A percentile compares a stretch with the other conserved stretches of the same genome.
Evolutionary conservation across 2,329 filamentous ascomycete genomes (phyloP).

Genomic region (Epichloe glyceriae): DNA sequence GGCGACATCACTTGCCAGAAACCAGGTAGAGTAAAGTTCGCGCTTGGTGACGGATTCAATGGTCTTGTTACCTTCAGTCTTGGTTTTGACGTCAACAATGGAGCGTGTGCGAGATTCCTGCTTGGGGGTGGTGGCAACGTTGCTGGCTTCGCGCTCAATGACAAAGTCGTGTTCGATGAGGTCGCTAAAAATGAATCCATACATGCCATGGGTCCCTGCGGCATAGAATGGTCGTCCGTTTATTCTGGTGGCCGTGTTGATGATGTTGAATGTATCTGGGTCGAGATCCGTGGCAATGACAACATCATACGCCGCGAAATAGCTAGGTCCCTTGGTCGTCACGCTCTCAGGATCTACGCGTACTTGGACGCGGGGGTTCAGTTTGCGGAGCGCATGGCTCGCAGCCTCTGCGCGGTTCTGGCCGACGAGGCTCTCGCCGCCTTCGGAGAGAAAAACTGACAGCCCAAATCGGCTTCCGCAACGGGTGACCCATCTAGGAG

Average conservation of each 20-base stretch:
- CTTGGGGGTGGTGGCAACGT: constrained; percentile 52
- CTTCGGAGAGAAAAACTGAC: constrained; percentile 66
- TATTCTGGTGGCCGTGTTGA: constrained; percentile 78
- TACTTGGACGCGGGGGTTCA: constrained; percentile 81
- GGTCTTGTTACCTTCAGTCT: constrained; percentile 52
- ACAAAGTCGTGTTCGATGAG: constrained; percentile 83
- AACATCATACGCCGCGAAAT: constrained; percentile 69
- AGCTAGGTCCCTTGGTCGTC: constrained; percentile 54
- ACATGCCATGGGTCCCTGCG: constrained; percentile 74
- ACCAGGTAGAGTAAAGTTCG: constrained; percentile 78
- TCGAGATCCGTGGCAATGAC: constrained; percentile 83
- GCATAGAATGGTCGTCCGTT: constrained; percentile 77
- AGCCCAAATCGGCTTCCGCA: constrained; percentile 65
- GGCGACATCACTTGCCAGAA: constrained; percentile 68
- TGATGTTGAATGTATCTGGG: constrained; percentile 57
- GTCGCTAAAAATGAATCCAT: constrained; percentile 91
- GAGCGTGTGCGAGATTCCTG: constrained; percentile 67
- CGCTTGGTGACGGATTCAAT: constrained; percentile 84
- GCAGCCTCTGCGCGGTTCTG: constrained; percentile 77
- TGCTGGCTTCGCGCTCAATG: constrained; percentile 72
- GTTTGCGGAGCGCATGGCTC: constrained; percentile 60
- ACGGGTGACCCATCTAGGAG: constrained; percentile 69
- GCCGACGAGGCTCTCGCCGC: constrained; percentile 53
- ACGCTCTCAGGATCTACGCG: constrained; percentile 57
- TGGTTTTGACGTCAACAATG: constrained; percentile 58